Conservation (phyloP, 2,329 filamentous ascomycete species). For the Sporothrix dimorphospora region DNA sequence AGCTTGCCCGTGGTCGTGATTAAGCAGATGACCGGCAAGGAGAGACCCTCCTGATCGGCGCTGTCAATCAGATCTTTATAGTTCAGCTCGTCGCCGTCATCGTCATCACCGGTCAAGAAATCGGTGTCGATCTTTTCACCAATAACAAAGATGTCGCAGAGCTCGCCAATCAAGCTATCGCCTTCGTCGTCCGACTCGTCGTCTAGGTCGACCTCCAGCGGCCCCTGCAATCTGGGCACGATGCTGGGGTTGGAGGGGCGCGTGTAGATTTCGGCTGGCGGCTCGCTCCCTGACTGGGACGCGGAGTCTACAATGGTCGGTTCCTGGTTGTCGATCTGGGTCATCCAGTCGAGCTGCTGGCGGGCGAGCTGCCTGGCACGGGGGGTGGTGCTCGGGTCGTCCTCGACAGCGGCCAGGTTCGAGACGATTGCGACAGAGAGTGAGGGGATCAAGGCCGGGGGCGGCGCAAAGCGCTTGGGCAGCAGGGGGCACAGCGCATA, state of each 20-base stretch:
- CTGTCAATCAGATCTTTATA: slow-evolving; percentile 47
- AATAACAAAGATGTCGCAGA: slow-evolving; percentile 66
- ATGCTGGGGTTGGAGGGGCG: slow-evolving; percentile 61
- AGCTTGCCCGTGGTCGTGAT: slow-evolving; percentile 64
- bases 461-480: slow-evolving; percentile 81
- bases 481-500: slow-evolving; percentile 92
- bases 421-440: slow-evolving; percentile 81
- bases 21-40: slow-evolving; percentile 62
- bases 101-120: slow-evolving; percentile 66
- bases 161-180: slow-evolving; percentile 57
- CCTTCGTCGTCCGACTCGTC: slow-evolving; percentile 59
- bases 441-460: slow-evolving; percentile 75
- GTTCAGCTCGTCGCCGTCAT: slow-evolving; percentile 57
- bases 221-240: slow-evolving; percentile 64
- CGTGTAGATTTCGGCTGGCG: slow-evolving; percentile 57
- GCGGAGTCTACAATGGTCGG: slow-evolving; percentile 54
- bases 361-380: slow-evolving; percentile 61
- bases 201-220: slow-evolving; percentile 60
- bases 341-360: slow-evolving; percentile 70
- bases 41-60: slow-evolving; percentile 62
- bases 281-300: slow-evolving; percentile 49
- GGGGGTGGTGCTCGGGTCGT: slow-evolving; percentile 58
- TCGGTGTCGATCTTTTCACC: slow-evolving; percentile 64
- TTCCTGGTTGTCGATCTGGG: slow-evolving; percentile 66
- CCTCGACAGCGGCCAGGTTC: slow-evolving; percentile 66